A percentile compares a stretch with the other conserved stretches of the same genome.
phyloP scores from a whole-genome alignment of 78 protist species.

The Dictyostelium discoideum region dicty_2.7 NC_007089.4:2614001-2614500 shows the following conservation, averaged over 20 bases:
- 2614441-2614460: neutral
- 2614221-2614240: too few relatives aligned
- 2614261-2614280: too few relatives aligned
- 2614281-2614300: too few relatives aligned
- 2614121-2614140: neutral
- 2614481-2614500: neutral
- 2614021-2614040: neutral
- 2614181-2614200: too few relatives aligned
- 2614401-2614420: neutral
- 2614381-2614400: neutral
- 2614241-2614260: too few relatives aligned
- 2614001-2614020: neutral
- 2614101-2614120: neutral
- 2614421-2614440: neutral
- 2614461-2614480: neutral
- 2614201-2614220: too few relatives aligned
- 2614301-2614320: neutral
- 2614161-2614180: neutral
- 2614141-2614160: neutral
- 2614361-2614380: neutral
- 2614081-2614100: neutral
- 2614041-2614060: neutral
- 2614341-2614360: neutral
- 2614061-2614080: neutral
- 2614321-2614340: too few relatives aligned